A percentile compares a stretch with the other conserved stretches of the same genome.
Evolutionary conservation across 2,329 filamentous ascomycete species (phyloP).

Genomic region (Calonectria leucothoes): DNA sequence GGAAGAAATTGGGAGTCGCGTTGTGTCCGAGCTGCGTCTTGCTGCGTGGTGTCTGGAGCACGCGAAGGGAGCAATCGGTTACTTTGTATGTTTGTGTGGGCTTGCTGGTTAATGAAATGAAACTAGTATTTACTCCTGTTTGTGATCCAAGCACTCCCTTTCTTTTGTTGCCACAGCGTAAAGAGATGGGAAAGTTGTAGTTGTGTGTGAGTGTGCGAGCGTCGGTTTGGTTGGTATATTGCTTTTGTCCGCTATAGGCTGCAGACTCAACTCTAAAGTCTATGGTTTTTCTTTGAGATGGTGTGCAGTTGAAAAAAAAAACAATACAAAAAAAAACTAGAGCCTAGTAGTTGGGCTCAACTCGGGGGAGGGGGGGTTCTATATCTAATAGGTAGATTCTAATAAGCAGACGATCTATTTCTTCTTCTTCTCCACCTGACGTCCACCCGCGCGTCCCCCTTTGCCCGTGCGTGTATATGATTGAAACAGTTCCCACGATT

Average conservation of each 20-base stretch:
- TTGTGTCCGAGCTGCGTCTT: slow-evolving; percentile 17
- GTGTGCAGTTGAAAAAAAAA: no score
- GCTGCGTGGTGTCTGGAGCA: slow-evolving; percentile 10
- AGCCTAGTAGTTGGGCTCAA: not conserved
- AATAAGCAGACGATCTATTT: not conserved
- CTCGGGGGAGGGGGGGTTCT: not conserved
- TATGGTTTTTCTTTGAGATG: no score
- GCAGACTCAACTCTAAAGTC: not conserved
- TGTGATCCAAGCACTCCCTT: slow-evolving; percentile 20
- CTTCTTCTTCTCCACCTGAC: not conserved
- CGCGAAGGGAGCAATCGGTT: slow-evolving; percentile 24
- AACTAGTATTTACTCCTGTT: slow-evolving; percentile 39
- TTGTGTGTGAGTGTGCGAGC: not conserved
- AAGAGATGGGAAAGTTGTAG: not conserved
- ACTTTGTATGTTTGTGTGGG: slow-evolving; percentile 41
- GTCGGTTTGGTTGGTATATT: slow-evolving; percentile 8
- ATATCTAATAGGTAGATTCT: not conserved
- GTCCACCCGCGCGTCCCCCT: no score
- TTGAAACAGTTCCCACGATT: not conserved
- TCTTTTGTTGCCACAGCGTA: slow-evolving; percentile 12
- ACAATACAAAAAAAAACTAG: no score
- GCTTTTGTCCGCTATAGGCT: not conserved
- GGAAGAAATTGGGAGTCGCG: slow-evolving; percentile 26
- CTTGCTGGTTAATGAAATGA: slow-evolving; percentile 45
- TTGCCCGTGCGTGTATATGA: not conserved